These are phyloP conservation scores for Tuber umbilicatum DNA, from an alignment of 495 filamentous ascomycete genomes.

Conservation along the genomic window DNA sequence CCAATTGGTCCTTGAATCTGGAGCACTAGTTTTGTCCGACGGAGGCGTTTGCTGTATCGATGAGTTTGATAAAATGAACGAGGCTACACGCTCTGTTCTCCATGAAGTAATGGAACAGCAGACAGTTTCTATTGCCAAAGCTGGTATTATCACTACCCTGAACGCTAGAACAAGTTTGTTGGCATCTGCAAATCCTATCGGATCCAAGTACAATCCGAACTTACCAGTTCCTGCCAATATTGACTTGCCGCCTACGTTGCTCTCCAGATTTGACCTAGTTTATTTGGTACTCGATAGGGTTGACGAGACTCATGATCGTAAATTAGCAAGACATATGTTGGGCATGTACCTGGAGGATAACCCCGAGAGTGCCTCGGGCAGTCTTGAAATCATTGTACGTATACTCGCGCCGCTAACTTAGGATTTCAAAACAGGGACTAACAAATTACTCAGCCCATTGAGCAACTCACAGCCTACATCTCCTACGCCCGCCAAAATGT, in stretches of 20 bases:
- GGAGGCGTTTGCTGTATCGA: slow-evolving; percentile 98
- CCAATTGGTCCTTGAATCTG: slow-evolving; percentile 92
- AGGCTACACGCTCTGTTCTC: slow-evolving; percentile 86
- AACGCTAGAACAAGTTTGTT: slow-evolving; percentile 92
- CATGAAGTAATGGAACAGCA: slow-evolving; percentile 99
- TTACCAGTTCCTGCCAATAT: slow-evolving; percentile 96
- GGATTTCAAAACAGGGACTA: background rate
- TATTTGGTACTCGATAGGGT: slow-evolving; percentile 92
- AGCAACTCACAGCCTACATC: slow-evolving; percentile 94
- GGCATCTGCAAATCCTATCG: slow-evolving; percentile 95
- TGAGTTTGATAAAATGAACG: slow-evolving; percentile 99
- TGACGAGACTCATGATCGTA: slow-evolving; percentile 79
- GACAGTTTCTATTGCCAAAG: slow-evolving; percentile 97
- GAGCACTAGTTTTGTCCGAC: slow-evolving; percentile 89
- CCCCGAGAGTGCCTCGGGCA: slow-evolving; percentile 69
- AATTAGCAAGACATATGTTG: slow-evolving; percentile 83
- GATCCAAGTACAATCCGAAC: slow-evolving; percentile 92
- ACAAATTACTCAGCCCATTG: slow-evolving; percentile 55
- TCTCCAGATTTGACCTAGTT: slow-evolving; percentile 93
- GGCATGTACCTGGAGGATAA: slow-evolving; percentile 96
- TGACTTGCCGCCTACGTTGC: slow-evolving; percentile 86
- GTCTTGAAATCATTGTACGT: slow-evolving; percentile 25
- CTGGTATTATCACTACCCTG: slow-evolving; percentile 95
- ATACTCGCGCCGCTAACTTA: background rate
- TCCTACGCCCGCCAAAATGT: slow-evolving; percentile 87